A percentile compares a stretch with the other conserved stretches of the same genome.
phyloP scores from a whole-genome alignment of 129 eudicot species.

The Chrysanthemum seticuspe region DNA sequence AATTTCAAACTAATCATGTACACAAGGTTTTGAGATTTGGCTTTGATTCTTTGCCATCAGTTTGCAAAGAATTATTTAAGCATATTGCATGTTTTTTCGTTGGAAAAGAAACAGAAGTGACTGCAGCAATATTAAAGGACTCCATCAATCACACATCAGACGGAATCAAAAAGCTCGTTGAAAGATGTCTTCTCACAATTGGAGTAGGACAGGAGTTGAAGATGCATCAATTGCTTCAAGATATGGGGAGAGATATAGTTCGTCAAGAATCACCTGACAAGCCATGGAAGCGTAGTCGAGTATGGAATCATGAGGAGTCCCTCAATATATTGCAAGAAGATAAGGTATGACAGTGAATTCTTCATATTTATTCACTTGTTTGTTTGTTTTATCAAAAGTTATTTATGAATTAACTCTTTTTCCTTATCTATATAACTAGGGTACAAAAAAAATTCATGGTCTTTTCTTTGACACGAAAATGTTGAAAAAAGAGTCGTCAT shows the following conservation, averaged over 20 bases:
- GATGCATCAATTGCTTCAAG: conserved; percentile 28
- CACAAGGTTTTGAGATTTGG: not conserved
- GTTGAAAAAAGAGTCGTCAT: not conserved
- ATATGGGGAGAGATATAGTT: conserved; percentile 31
- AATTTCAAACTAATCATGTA: not conserved
- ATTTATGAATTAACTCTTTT: not conserved
- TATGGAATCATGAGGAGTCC: conserved; percentile 26
- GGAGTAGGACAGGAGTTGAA: not conserved
- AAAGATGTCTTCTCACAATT: conserved; percentile 20
- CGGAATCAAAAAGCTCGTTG: conserved; percentile 25
- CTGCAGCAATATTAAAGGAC: conserved; percentile 10
- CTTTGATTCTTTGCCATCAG: conserved; percentile 8
- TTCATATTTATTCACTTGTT: not conserved
- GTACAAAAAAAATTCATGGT: conserved; percentile 6
- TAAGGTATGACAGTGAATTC: conserved; percentile 13
- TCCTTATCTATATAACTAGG: conserved; percentile 8
- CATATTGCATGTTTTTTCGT: conserved; percentile 33
- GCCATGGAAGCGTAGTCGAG: conserved; percentile 23
- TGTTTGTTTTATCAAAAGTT: not conserved
- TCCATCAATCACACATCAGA: conserved; percentile 4
- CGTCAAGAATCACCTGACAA: conserved; percentile 26
- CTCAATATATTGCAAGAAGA: conserved; percentile 11
- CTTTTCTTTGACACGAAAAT: conserved; percentile 11
- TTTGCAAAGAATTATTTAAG: conserved; percentile 21
- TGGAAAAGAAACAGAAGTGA: conserved; percentile 4